Evolutionary conservation across 306 rosid species (phyloP).

Genomic region (Cyamopsis tetragonoloba): DNA sequence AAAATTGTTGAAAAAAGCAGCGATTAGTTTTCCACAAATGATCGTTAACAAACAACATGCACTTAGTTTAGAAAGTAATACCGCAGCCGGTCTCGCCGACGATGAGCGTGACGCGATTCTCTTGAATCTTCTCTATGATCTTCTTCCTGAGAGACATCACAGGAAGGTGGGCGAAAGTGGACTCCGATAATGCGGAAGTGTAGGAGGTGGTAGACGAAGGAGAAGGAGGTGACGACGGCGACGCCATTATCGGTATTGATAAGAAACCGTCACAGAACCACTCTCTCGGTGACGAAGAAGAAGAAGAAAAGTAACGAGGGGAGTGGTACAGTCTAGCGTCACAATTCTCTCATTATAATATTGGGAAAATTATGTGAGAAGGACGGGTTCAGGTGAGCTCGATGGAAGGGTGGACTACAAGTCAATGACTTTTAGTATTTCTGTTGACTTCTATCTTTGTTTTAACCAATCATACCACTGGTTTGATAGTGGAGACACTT

Average conservation of each 20-base stretch:
- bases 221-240: constrained; percentile 29
- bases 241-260: constrained; percentile 47
- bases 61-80: constrained; percentile 3
- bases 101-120: constrained; percentile 86
- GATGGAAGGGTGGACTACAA: background rate
- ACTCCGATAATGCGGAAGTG: constrained; percentile 24
- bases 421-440: background rate
- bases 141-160: constrained; percentile 53
- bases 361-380: background rate
- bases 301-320: background rate
- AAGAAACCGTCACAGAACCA: constrained; percentile 4
- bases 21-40: too few relatives aligned
- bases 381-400: constrained; percentile 19
- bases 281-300: background rate
- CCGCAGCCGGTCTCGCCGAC: constrained; percentile 94
- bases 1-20: too few relatives aligned
- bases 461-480: constrained; percentile 16
- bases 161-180: constrained; percentile 57
- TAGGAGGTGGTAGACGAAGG: constrained; percentile 22
- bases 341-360: background rate
- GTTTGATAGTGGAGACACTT: background rate
- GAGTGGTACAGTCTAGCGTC: background rate
- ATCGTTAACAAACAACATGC: too few relatives aligned
- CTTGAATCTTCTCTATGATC: constrained; percentile 67
- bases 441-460: background rate